Base-by-base conservation (phyloP, 2,329 filamentous ascomycete genomes). In the Fusarium sarcochroum region DNA sequence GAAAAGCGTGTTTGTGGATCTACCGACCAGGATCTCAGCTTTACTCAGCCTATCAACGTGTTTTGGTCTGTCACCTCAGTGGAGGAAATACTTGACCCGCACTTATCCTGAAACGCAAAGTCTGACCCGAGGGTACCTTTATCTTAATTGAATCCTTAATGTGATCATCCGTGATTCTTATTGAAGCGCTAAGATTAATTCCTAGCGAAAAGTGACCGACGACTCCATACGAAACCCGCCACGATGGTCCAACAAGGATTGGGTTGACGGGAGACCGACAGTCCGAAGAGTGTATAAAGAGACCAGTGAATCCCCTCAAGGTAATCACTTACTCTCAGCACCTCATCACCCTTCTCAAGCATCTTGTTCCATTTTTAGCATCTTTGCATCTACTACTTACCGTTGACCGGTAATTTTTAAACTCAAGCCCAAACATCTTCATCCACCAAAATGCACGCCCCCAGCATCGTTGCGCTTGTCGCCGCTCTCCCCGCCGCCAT, bases 401-500 rank as follows among this genome's bases (percentile, higher is more conserved):
- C 27, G 34, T 35, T 35, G 34, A 35, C 34, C 34, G 34, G 34
- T 35, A 35, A 17, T 35, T 17, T 35, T 17, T 35, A 35, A 35
- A 17, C 14, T 17, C 27, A 18, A 3, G 6, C 6, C 14, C 20
- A 32, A 30, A 2, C 34, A 30, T 49, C 23, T 38, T 13, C 23
- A 7, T 3, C 13, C 20, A 14, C n/a, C 42, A 55, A 40, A 25
- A 55, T 55, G 52, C 34, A 55, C 23, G 52, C 52, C 18, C 42
- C 53, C 23, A 63, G 57, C 48, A 25, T 70, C 25, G 17, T 72
- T 15, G 38, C 71, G 37, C 9, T 73, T 23, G 32, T 75, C 20
- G 61, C 64, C 32, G 57, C 63, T 25, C 14, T 75, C 1, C 73
- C 73, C 3, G 58, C 73, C 79, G 82, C 59, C 14, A 50, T 76